Conservation (phyloP, 495 filamentous ascomycete species). For the Pyrenopolyporus hunteri region DNA sequence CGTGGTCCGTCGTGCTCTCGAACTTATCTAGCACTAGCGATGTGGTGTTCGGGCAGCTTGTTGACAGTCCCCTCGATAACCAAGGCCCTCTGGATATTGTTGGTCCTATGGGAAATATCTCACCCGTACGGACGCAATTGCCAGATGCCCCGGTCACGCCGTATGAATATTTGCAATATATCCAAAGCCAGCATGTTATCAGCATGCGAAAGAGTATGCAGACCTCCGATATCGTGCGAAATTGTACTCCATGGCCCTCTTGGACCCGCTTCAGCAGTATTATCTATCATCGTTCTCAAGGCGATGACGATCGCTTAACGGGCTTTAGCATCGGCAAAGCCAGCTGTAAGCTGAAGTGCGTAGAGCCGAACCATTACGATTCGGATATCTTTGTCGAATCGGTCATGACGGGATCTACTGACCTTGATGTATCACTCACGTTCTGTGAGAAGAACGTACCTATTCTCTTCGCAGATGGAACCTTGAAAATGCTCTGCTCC, state of each 20-base stretch:
- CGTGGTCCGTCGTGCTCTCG: slow-evolving; percentile 53
- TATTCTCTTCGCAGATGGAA: slow-evolving; percentile 48
- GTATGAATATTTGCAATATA: slow-evolving; percentile 47
- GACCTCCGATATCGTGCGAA: slow-evolving; percentile 51
- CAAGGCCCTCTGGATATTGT: slow-evolving; percentile 50
- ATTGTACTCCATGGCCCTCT: slow-evolving; percentile 55
- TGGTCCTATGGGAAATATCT: slow-evolving; percentile 51
- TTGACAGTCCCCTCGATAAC: slow-evolving; percentile 45
- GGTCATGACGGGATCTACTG: slow-evolving; percentile 36
- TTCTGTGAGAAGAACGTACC: slow-evolving; percentile 52
- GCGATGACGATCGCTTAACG: slow-evolving; percentile 10
- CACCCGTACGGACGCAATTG: slow-evolving; percentile 52
- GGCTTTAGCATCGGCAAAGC: slow-evolving; percentile 52
- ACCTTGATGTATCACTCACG: slow-evolving; percentile 47
- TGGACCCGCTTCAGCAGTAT: slow-evolving; percentile 56
- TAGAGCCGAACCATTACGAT: slow-evolving; percentile 48
- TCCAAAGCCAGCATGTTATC: slow-evolving; percentile 50
- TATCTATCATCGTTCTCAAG: slow-evolving; percentile 50
- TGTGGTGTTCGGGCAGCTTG: slow-evolving; percentile 56
- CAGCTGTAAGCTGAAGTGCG: slow-evolving; percentile 46
- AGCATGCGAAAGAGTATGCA: slow-evolving; percentile 52
- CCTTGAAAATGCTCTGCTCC: slow-evolving; percentile 50
- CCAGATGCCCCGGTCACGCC: slow-evolving; percentile 49
- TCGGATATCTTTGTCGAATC: slow-evolving; percentile 53
- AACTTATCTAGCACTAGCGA: slow-evolving; percentile 48